Evolutionary conservation across 495 filamentous ascomycete species (phyloP).

Genomic region (Trichoderma gamsii): DNA sequence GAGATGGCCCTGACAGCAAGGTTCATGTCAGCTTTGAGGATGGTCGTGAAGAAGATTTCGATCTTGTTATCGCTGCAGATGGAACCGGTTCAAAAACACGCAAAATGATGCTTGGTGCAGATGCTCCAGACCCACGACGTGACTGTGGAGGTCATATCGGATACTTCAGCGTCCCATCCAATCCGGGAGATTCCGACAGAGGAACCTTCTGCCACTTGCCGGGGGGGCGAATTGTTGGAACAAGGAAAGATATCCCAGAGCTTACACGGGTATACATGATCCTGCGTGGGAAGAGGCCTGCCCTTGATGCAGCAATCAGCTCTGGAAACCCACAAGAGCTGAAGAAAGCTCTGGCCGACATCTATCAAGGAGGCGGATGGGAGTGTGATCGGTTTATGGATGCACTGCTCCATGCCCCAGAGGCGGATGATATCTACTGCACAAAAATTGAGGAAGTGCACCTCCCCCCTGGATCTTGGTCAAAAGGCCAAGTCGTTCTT

Average conservation of each 20-base stretch:
- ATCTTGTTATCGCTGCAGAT: neutral
- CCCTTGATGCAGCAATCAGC: constrained; percentile 20
- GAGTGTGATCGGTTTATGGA: constrained; percentile 35
- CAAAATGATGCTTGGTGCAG: constrained; percentile 28
- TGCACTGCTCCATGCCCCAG: constrained; percentile 25
- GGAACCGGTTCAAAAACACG: constrained; percentile 24
- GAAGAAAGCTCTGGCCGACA: constrained; percentile 35
- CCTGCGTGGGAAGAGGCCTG: constrained; percentile 15
- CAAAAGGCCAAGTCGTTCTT: constrained; percentile 39
- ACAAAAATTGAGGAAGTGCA: constrained; percentile 37
- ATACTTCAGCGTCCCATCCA: constrained; percentile 36
- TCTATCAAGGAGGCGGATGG: constrained; percentile 43
- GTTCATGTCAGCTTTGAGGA: constrained; percentile 36
- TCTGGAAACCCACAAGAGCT: constrained; percentile 23
- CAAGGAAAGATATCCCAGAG: constrained; percentile 24
- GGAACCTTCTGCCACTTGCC: constrained; percentile 21
- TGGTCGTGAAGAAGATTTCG: constrained; percentile 19
- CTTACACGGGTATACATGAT: constrained; percentile 25
- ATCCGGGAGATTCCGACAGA: constrained; percentile 21
- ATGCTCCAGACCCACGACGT: constrained; percentile 24
- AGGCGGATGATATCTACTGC: constrained; percentile 45
- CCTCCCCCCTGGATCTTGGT: constrained; percentile 33
- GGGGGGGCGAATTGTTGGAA: constrained; percentile 24
- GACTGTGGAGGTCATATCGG: constrained; percentile 27
- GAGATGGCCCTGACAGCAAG: constrained; percentile 1